Conservation (phyloP, 108 stramenopile species). For the Nitzschia sp. region DNA sequence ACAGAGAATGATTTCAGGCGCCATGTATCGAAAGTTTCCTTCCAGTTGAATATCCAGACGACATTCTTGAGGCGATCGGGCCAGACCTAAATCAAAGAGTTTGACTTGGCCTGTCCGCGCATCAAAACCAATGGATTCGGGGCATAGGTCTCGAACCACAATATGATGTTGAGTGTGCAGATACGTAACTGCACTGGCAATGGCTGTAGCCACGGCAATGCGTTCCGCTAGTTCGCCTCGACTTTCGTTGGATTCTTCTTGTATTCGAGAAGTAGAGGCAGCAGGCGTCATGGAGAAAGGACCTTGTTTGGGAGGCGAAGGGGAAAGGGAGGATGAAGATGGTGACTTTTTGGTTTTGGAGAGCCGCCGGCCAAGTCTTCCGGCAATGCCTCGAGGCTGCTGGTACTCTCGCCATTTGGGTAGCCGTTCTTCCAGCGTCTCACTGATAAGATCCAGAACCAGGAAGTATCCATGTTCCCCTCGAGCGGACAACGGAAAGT, state of each 20-base stretch:
- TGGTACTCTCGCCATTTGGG: slow-evolving; percentile 4
- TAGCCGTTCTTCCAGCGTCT: slow-evolving; percentile 26
- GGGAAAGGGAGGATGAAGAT: neutral
- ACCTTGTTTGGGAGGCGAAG: neutral
- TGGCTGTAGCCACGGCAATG: neutral
- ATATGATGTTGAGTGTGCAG: slow-evolving; percentile 39
- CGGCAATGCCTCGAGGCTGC: neutral
- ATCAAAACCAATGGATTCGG: slow-evolving; percentile 51
- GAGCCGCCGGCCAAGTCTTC: neutral
- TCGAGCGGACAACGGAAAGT: neutral
- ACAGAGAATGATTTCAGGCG: slow-evolving; percentile 47
- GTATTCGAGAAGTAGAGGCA: neutral
- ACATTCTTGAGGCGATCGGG: slow-evolving; percentile 21
- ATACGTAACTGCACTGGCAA: slow-evolving; percentile 54
- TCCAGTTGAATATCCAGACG: neutral
- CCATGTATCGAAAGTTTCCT: slow-evolving; percentile 65
- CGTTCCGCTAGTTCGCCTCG: neutral
- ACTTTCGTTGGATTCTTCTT: neutral
- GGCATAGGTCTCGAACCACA: slow-evolving; percentile 30
- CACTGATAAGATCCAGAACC: slow-evolving; percentile 8
- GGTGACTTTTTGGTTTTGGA: neutral
- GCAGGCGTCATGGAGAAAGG: neutral
- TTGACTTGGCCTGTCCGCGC: slow-evolving; percentile 18
- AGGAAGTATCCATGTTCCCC: slow-evolving; percentile 19
- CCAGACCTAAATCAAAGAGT: slow-evolving; percentile 69